Evolutionary conservation across 495 filamentous ascomycete species (phyloP).

Genomic region (Wilcoxina mikolae): DNA sequence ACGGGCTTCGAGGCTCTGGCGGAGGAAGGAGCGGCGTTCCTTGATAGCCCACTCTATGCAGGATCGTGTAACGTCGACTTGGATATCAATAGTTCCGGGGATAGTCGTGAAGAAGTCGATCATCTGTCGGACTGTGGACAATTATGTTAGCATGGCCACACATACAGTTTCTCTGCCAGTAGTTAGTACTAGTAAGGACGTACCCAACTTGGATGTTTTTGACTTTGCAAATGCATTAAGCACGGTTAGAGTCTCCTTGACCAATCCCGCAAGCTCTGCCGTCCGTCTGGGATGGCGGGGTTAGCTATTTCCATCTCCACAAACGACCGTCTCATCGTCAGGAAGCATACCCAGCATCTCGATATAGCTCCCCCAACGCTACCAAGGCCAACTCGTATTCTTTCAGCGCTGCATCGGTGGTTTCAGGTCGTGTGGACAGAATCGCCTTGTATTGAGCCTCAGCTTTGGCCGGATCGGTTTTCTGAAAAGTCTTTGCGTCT

Average conservation of each 20-base stretch:
- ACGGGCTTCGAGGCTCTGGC: slow-evolving; percentile 93
- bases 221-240: slow-evolving; percentile 95
- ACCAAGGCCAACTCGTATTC: slow-evolving; percentile 78
- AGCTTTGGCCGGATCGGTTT: slow-evolving; percentile 63
- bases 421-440: slow-evolving; percentile 66
- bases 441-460: slow-evolving; percentile 75
- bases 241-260: slow-evolving; percentile 75
- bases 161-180: slow-evolving; percentile 2
- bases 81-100: slow-evolving; percentile 81
- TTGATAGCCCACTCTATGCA: slow-evolving; percentile 98
- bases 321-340: neutral
- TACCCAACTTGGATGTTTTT: slow-evolving; percentile 97
- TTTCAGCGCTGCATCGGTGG: slow-evolving; percentile 65
- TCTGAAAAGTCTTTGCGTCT: slow-evolving; percentile 72
- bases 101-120: slow-evolving; percentile 90
- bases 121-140: slow-evolving; percentile 69
- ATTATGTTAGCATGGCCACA: slow-evolving; percentile 6
- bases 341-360: slow-evolving; percentile 55
- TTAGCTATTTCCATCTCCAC: slow-evolving; percentile 11
- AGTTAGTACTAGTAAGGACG: slow-evolving; percentile 15
- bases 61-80: slow-evolving; percentile 84
- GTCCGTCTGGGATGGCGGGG: slow-evolving; percentile 33
- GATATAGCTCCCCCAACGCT: slow-evolving; percentile 78
- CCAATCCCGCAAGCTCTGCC: slow-evolving; percentile 76
- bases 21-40: slow-evolving; percentile 83